phyloP scores from a whole-genome alignment of 2,329 filamentous ascomycete species.

The Atkinsonella hypoxylon region DNA sequence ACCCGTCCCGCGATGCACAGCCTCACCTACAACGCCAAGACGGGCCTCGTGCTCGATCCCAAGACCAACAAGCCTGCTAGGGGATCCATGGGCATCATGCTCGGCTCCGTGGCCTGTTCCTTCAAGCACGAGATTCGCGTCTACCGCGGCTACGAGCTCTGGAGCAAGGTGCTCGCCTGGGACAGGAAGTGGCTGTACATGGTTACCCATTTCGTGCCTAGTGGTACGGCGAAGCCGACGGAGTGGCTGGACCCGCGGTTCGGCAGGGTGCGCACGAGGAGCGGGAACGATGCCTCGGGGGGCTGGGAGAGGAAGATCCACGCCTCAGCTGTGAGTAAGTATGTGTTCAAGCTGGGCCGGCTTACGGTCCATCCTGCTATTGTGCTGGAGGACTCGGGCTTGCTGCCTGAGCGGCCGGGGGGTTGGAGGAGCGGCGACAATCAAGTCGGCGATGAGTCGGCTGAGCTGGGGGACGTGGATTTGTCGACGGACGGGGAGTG shows the following conservation, averaged over 20 bases:
- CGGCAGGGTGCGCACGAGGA: conserved; percentile 28
- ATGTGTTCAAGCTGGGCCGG: conserved; percentile 71
- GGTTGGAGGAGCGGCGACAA: conserved; percentile 43
- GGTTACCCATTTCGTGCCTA: conserved; percentile 59
- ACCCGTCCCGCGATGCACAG: conserved; percentile 31
- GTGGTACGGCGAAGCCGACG: conserved; percentile 43
- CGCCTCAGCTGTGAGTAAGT: conserved; percentile 65
- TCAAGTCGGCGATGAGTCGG: conserved; percentile 7
- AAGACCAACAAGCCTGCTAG: conserved; percentile 34
- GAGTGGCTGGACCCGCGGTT: conserved; percentile 38
- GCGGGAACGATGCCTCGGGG: conserved; percentile 21
- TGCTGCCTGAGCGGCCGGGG: conserved; percentile 63
- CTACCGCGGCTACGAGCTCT: conserved; percentile 60
- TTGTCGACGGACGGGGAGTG: conserved; percentile 28
- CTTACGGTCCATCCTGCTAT: conserved; percentile 76
- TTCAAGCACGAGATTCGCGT: conserved; percentile 65
- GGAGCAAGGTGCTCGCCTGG: conserved; percentile 59
- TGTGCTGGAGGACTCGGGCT: conserved; percentile 55
- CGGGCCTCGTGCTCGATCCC: conserved; percentile 35
- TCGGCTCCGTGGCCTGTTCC: conserved; percentile 61
- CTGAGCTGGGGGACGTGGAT: conserved; percentile 13
- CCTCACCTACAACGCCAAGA: conserved; percentile 8
- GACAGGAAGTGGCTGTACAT: conserved; percentile 76
- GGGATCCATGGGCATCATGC: conserved; percentile 48
- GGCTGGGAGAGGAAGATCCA: conserved; percentile 53